Conservation (phyloP, 108 stramenopile species). For the Fragilariopsis cylindrus region DNA sequence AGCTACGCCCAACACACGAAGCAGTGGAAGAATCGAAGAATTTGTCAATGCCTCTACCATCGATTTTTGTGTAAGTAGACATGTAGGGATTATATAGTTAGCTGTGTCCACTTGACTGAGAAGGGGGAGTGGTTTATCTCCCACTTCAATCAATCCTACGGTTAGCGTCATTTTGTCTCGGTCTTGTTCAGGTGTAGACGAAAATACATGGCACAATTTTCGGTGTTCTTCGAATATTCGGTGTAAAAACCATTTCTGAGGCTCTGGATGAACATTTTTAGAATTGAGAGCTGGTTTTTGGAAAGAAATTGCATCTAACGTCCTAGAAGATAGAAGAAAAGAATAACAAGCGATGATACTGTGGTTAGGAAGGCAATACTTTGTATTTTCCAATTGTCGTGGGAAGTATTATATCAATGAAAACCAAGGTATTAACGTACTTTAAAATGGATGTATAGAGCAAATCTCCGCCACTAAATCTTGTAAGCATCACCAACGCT, state of each 20-base stretch:
- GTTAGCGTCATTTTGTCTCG: constrained; percentile 42
- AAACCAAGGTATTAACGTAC: constrained; percentile 37
- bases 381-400: background rate
- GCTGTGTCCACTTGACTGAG: constrained; percentile 40
- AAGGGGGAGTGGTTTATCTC: constrained; percentile 15
- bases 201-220: constrained; percentile 32
- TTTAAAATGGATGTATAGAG: constrained; percentile 78
- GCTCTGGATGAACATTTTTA: constrained; percentile 31
- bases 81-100: constrained; percentile 49
- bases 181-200: constrained; percentile 31
- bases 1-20: constrained; percentile 69
- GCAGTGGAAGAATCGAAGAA: constrained; percentile 74
- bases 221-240: constrained; percentile 44
- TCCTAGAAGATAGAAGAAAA: constrained; percentile 30
- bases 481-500: constrained; percentile 79
- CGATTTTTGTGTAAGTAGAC: constrained; percentile 31
- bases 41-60: constrained; percentile 32
- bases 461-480: constrained; percentile 67
- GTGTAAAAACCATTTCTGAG: constrained; percentile 43
- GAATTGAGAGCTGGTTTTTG: constrained; percentile 31
- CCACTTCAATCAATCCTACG: constrained; percentile 42
- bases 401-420: background rate
- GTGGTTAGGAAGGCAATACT: background rate
- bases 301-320: constrained; percentile 45
- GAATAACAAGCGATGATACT: background rate